Percentiles rank a stretch among this genome's conserved stretches.
phyloP scores from a whole-genome alignment of 306 rosid genomes.

The Ormosia emarginata region DNA sequence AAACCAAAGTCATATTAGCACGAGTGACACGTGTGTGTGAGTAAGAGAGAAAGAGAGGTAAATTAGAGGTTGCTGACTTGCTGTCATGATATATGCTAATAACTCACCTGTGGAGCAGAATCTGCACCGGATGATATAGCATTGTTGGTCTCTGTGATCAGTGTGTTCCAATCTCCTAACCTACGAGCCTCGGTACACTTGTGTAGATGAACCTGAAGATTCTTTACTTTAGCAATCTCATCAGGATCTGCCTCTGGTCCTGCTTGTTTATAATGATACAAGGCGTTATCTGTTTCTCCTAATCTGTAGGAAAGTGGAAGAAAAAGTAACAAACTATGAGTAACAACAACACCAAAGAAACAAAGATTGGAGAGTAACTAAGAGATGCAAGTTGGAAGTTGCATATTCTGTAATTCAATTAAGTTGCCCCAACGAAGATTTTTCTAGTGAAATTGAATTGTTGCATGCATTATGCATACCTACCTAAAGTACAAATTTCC shows the following conservation, averaged over 20 bases:
- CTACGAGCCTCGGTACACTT: constrained; percentile 78
- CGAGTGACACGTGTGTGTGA: neutral
- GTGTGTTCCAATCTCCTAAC: constrained; percentile 77
- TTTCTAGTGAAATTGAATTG: neutral
- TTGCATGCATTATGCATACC: neutral
- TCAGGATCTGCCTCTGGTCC: constrained; percentile 84
- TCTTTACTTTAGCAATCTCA: constrained; percentile 64
- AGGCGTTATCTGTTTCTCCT: constrained; percentile 77
- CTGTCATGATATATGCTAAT: neutral
- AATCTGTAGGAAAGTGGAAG: constrained; percentile 37
- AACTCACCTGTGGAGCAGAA: constrained; percentile 74
- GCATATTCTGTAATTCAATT: neutral
- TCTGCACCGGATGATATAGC: constrained; percentile 63
- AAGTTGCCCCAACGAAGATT: neutral
- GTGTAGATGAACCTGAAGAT: constrained; percentile 52
- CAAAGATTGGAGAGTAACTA: neutral
- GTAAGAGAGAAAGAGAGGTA: neutral
- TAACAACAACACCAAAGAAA: neutral
- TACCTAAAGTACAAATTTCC: constrained; percentile 79
- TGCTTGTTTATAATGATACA: constrained; percentile 70
- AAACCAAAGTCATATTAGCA: neutral
- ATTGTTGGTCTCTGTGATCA: constrained; percentile 41
- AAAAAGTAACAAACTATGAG: neutral
- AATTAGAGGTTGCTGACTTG: neutral
- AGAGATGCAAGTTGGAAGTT: neutral